Evolutionary conservation across 345 rosid genomes (phyloP), one percentile per base, ranked within the genome.

Genomic region (Rhizophora apiculata): DNA sequence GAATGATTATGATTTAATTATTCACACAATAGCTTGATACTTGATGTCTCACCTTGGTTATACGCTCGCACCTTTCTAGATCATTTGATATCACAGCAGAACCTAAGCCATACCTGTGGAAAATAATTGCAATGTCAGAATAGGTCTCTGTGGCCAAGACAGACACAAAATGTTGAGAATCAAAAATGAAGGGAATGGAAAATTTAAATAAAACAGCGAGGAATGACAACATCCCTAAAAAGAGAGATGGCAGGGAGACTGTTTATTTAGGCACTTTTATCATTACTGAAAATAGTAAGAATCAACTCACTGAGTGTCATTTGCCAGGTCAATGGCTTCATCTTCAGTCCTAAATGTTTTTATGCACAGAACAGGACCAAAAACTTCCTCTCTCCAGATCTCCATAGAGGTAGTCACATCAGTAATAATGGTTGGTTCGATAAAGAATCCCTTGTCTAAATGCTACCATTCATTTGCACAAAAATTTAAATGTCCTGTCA

Each of bases 321-420:
- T 96, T 76, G 98, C 99, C 79, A 92, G 82, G 20, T 87, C 90
- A 62, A 92, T 87, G 64, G 99, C 98, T 84, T 92, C 99, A 59
- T 96, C 98, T 83, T 96, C 99, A 0, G 89, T 83, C 36, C 84
- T 67, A 80, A 96, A 96, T 64, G 98, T 89, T 83, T 90, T 96
- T 37, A 89, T 89, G 73, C 97, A 92, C 1, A 96, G 82, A 72
- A 92, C 94, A 66, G 99, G 98, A 71, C 98, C 99, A 81, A 96
- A 96, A 55, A 96, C 97, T 84, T 96, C 99, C 71, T 95, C 99
- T 76, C 91, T 92, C 99, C 99, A 96, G 55, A 96, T 92, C 84
- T 96, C 86, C 99, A 92, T 96, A 73, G 94, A 89, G 64, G 88
- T 88, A 31, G 85, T 83, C 68, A 92, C 89, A 76, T 92, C 85